These are phyloP conservation scores for Xylariaceae sp. DNA, from an alignment of 2,329 filamentous ascomycete genomes.

Conservation along the genomic window DNA sequence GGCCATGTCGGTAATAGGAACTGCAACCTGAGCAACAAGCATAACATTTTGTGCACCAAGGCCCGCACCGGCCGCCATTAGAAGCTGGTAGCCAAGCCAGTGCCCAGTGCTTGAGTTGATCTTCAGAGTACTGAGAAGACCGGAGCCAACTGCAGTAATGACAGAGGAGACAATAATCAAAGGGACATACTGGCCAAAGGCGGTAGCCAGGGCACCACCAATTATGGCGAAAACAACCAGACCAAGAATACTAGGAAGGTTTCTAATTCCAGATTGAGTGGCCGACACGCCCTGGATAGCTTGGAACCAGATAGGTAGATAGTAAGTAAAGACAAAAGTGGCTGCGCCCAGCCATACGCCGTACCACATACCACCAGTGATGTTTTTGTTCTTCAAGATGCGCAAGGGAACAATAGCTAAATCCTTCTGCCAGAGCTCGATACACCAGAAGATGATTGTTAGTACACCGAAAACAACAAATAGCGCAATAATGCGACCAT, in stretches of 20 bases:
- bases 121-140: slow-evolving; percentile 48
- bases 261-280: slow-evolving; percentile 45
- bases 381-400: slow-evolving; percentile 45
- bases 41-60: neutral
- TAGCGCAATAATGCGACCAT: slow-evolving; percentile 50
- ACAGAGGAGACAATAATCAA: slow-evolving; percentile 48
- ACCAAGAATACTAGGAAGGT: slow-evolving; percentile 47
- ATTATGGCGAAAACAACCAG: slow-evolving; percentile 44
- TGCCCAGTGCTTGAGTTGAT: slow-evolving; percentile 38
- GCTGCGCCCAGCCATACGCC: slow-evolving; percentile 44
- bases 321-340: slow-evolving; percentile 42
- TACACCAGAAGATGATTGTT: slow-evolving; percentile 38
- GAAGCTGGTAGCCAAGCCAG: slow-evolving; percentile 52
- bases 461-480: slow-evolving; percentile 50
- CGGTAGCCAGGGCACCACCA: slow-evolving; percentile 43
- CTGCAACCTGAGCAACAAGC: neutral
- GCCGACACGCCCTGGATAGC: slow-evolving; percentile 50
- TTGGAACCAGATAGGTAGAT: slow-evolving; percentile 53
- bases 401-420: slow-evolving; percentile 48
- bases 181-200: slow-evolving; percentile 52
- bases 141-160: slow-evolving; percentile 43
- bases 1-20: slow-evolving; percentile 3
- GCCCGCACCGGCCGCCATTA: neutral
- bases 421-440: slow-evolving; percentile 46
- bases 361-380: slow-evolving; percentile 39